Percentiles rank a stretch among this genome's conserved stretches.
Conservation (phyloP, 2,329 filamentous ascomycete genomes). For the Amphichorda felina region DNA sequence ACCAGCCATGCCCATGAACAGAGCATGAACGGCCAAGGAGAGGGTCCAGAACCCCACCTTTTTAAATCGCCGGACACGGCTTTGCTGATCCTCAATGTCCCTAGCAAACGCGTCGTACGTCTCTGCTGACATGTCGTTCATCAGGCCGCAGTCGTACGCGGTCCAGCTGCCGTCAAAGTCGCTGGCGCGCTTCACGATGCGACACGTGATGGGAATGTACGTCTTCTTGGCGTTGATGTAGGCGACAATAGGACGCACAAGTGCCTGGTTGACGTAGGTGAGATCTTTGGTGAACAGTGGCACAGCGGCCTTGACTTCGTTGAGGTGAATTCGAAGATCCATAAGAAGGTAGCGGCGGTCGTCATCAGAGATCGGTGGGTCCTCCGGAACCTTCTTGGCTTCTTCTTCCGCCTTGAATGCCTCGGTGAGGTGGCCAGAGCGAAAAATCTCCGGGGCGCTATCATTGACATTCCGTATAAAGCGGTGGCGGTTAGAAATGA, state of each 20-base stretch:
- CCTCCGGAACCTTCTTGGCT: constrained; percentile 5
- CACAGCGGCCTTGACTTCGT: constrained; percentile 85
- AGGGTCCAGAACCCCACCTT: constrained; percentile 97
- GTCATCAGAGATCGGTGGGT: constrained; percentile 25
- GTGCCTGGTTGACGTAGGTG: constrained; percentile 90
- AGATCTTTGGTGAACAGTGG: constrained; percentile 86
- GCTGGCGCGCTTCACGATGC: constrained; percentile 75
- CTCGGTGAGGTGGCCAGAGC: constrained; percentile 20
- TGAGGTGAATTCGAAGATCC: constrained; percentile 89
- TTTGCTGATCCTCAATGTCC: constrained; percentile 83
- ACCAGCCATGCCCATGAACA: constrained; percentile 91
- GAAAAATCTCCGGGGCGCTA: constrained; percentile 12
- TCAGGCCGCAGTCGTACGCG: constrained; percentile 81
- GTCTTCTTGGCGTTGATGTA: constrained; percentile 95
- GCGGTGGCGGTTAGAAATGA: constrained; percentile 62
- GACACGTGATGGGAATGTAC: constrained; percentile 90
- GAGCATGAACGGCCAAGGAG: constrained; percentile 80
- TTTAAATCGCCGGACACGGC: constrained; percentile 74
- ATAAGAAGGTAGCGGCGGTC: constrained; percentile 78
- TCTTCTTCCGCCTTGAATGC: constrained; percentile 9
- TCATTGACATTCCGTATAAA: constrained; percentile 39
- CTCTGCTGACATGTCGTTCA: constrained; percentile 89
- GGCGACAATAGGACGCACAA: constrained; percentile 90
- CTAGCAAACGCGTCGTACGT: constrained; percentile 89
- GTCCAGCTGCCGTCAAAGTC: constrained; percentile 98